Conservation (phyloP, 805 yeast genomes). For the Sungouiozyma ichnusensis region DNA sequence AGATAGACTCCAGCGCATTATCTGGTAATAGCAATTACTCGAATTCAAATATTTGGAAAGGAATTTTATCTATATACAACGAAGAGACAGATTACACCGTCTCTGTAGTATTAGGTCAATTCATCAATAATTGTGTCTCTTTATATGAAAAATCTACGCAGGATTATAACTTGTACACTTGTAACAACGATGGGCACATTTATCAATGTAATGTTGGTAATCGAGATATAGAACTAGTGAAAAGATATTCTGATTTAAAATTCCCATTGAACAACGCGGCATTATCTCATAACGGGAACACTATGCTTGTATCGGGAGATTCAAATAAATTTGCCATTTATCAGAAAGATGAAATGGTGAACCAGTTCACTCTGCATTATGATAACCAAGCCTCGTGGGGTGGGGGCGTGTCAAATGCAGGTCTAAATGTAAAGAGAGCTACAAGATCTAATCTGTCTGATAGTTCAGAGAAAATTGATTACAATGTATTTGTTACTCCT, state of each 20-base stretch:
- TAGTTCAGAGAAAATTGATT: conserved; percentile 9
- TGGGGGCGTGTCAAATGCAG: neutral
- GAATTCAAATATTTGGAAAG: conserved; percentile 38
- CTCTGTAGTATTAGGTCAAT: conserved; percentile 59
- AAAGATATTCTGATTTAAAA: conserved; percentile 39
- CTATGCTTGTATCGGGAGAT: conserved; percentile 68
- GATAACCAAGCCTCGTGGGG: conserved; percentile 22
- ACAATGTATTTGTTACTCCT: conserved; percentile 37
- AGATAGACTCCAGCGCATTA: conserved; percentile 21
- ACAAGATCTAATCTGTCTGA: conserved; percentile 26
- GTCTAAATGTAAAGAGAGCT: conserved; percentile 17
- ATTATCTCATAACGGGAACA: conserved; percentile 51
- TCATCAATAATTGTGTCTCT: conserved; percentile 73
- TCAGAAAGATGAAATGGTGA: conserved; percentile 28
- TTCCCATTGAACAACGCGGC: conserved; percentile 69
- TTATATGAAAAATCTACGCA: conserved; percentile 35
- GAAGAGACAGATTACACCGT: conserved; percentile 37
- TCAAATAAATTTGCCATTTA: conserved; percentile 50
- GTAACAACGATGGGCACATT: conserved; percentile 73
- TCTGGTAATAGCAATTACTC: conserved; percentile 23
- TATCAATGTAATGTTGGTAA: conserved; percentile 52
- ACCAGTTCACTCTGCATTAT: conserved; percentile 20
- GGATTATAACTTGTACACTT: conserved; percentile 50
- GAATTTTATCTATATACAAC: conserved; percentile 35
- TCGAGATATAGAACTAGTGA: conserved; percentile 35